These are phyloP conservation scores for Cutaneotrichosporon curvatum DNA, from an alignment of 1,284 basidiomycete genomes.

Conservation along the genomic window DNA sequence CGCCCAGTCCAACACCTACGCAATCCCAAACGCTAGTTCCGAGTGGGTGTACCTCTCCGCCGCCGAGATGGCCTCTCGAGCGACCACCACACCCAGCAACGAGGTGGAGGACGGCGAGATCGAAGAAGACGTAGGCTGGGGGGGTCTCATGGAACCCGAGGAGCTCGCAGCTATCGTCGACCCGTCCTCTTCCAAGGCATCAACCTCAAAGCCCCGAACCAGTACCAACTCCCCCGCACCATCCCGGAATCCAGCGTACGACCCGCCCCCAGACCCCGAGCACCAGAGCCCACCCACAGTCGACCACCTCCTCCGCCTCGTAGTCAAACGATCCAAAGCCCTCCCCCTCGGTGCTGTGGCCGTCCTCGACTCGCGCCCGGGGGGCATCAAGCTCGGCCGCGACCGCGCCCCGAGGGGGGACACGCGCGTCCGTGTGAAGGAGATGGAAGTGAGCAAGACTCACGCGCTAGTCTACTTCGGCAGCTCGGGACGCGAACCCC, in stretches of 20 bases:
- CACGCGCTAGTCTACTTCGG: constrained; percentile 36
- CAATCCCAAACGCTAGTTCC: constrained; percentile 14
- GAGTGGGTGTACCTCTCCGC: constrained; percentile 26
- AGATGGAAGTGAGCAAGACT: constrained; percentile 45
- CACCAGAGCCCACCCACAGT: neutral
- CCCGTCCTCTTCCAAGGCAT: neutral
- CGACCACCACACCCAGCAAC: neutral
- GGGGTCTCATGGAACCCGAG: constrained; percentile 39
- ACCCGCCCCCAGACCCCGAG: neutral
- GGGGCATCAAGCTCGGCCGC: constrained; percentile 38
- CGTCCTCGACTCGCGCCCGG: constrained; percentile 39
- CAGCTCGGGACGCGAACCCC: constrained; percentile 1
- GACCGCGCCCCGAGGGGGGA: constrained; percentile 33
- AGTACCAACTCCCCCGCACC: neutral
- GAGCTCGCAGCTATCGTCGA: constrained; percentile 24
- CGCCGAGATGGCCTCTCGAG: constrained; percentile 10
- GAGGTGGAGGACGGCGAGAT: constrained; percentile 39
- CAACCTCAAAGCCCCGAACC: no score
- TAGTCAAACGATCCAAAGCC: constrained; percentile 25
- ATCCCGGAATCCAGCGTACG: constrained; percentile 2
- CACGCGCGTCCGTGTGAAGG: constrained; percentile 34
- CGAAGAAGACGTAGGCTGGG: constrained; percentile 43
- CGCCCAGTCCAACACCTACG: constrained; percentile 21
- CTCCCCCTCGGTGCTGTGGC: constrained; percentile 25
- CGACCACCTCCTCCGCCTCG: constrained; percentile 35